Percentiles rank a stretch among this genome's conserved stretches.
These are phyloP conservation scores for Vitis rotundifolia DNA, from an alignment of 164 flowering plant species.

Conservation along the genomic window DNA sequence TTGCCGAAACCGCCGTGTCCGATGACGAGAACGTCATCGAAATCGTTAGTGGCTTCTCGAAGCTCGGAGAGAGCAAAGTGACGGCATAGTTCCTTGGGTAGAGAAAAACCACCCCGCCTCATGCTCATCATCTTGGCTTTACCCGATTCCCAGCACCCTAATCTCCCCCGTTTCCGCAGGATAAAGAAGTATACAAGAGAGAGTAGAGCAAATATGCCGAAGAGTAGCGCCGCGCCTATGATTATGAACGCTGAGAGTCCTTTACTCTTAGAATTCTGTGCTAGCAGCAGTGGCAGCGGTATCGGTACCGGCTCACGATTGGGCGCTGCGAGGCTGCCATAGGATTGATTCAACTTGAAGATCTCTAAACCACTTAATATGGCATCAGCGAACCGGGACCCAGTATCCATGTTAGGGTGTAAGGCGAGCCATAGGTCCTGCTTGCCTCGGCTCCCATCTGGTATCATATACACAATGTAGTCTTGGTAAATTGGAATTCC, in stretches of 20 bases:
- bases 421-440: conserved; percentile 25
- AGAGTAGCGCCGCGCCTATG: no score
- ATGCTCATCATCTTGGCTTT: neutral
- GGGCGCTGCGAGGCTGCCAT: conserved; percentile 24
- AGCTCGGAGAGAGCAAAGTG: conserved; percentile 22
- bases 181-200: no score
- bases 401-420: conserved; percentile 10
- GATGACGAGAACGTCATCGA: conserved; percentile 16
- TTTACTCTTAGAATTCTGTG: no score
- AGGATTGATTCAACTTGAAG: conserved; percentile 16
- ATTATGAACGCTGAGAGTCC: no score
- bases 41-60: conserved; percentile 26
- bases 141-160: neutral
- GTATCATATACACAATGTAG: conserved; percentile 11
- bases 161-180: no score
- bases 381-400: conserved; percentile 17
- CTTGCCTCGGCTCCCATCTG: neutral
- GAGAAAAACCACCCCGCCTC: conserved; percentile 2
- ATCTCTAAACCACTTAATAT: conserved; percentile 26
- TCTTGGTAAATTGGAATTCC: neutral
- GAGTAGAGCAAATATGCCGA: no score
- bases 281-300: neutral
- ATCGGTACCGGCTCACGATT: conserved; percentile 24
- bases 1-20: conserved; percentile 34
- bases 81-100: conserved; percentile 22